Conservation (phyloP, 2,329 filamentous ascomycete genomes). For the Pezicula carpinea region DNA sequence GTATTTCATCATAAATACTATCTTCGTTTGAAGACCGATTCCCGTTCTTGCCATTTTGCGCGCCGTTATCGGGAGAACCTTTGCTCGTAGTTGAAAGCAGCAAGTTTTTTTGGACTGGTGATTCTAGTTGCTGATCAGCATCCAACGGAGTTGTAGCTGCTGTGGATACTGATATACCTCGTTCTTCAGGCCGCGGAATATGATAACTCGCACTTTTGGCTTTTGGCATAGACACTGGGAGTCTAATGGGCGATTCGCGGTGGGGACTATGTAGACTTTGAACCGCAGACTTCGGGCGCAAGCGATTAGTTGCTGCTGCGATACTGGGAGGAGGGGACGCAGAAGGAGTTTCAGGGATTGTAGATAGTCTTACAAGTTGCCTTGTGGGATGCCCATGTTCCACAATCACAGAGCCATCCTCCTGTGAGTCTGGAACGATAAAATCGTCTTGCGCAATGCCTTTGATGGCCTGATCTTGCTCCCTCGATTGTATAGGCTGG, state of each 20-base stretch:
- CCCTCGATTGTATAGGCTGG: constrained; percentile 25
- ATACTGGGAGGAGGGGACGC: constrained; percentile 12
- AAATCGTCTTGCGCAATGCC: constrained; percentile 2
- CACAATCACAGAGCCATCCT: constrained; percentile 10
- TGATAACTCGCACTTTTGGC: constrained; percentile 22
- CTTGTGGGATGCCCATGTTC: constrained; percentile 5
- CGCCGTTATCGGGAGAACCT: not conserved
- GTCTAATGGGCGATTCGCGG: constrained; percentile 2
- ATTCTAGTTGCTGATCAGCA: constrained; percentile 11
- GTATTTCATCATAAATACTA: constrained; percentile 23
- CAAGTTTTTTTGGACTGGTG: constrained; percentile 3
- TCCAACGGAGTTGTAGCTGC: constrained; percentile 23
- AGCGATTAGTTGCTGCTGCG: constrained; percentile 14
- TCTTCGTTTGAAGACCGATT: constrained; percentile 10
- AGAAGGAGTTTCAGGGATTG: constrained; percentile 16
- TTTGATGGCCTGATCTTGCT: constrained; percentile 13
- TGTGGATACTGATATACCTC: constrained; percentile 21
- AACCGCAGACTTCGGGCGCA: constrained; percentile 11
- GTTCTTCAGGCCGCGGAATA: constrained; percentile 18
- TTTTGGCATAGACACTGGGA: constrained; percentile 1
- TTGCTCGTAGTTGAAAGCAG: not conserved
- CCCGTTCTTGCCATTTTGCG: constrained; percentile 1
- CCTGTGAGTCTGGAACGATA: constrained; percentile 24
- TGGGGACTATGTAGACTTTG: constrained; percentile 2
- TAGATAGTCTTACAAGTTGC: constrained; percentile 20